phyloP scores from a whole-genome alignment of 306 rosid genomes.

The Oxytropis ochrocephala region DNA sequence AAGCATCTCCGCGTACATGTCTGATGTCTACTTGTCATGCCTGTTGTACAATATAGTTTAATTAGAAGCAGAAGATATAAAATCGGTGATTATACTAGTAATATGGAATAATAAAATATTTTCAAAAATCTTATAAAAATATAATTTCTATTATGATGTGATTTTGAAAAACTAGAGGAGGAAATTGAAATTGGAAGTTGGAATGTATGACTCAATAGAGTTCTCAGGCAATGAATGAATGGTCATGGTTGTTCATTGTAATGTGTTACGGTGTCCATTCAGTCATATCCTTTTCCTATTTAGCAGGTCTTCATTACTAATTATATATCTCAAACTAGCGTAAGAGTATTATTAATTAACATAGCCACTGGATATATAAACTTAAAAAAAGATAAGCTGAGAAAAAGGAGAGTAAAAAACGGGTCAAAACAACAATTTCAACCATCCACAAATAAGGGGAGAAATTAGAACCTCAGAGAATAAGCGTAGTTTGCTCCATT shows the following conservation, averaged over 20 bases:
- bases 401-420: slow-evolving; percentile 11
- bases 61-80: too few relatives aligned
- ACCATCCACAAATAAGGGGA: slow-evolving; percentile 8
- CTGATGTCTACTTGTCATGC: too few relatives aligned
- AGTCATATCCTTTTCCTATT: background rate
- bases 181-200: background rate
- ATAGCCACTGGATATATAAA: too few relatives aligned
- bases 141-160: too few relatives aligned
- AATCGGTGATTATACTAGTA: too few relatives aligned
- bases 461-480: background rate
- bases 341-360: background rate
- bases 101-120: too few relatives aligned
- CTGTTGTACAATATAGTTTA: too few relatives aligned
- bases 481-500: background rate
- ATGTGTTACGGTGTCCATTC: background rate
- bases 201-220: background rate
- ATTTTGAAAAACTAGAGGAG: background rate
- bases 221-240: background rate
- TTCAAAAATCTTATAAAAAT: too few relatives aligned
- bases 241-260: background rate
- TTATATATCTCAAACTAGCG: background rate
- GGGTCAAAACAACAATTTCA: slow-evolving; percentile 17
- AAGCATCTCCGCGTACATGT: too few relatives aligned
- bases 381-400: background rate
- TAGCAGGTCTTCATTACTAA: background rate